Evolutionary conservation across 768 basidiomycete species (phyloP).

Genomic region (Nidula microcarpa): DNA sequence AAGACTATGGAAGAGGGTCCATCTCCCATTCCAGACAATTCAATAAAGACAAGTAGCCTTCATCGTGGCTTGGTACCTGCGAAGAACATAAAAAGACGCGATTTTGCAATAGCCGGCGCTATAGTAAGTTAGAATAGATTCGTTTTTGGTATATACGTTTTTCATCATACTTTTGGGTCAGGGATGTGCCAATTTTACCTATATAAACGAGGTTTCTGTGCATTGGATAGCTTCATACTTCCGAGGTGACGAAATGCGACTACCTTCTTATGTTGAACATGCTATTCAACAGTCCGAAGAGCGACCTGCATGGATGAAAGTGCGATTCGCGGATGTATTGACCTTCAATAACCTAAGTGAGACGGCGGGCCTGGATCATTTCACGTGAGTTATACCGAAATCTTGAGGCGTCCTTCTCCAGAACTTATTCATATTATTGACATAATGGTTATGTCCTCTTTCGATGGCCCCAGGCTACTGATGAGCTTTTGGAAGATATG

Average conservation of each 20-base stretch:
- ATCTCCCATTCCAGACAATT: too few relatives aligned
- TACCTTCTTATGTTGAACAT: conserved; percentile 43
- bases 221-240: conserved; percentile 71
- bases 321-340: conserved; percentile 48
- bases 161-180: background rate
- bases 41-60: conserved; percentile 10
- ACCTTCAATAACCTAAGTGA: conserved; percentile 51
- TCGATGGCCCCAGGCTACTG: conserved; percentile 59
- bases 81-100: conserved; percentile 47
- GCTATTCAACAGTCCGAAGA: conserved; percentile 40
- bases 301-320: conserved; percentile 49
- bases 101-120: conserved; percentile 65
- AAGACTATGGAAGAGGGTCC: background rate
- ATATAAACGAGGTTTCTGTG: conserved; percentile 38
- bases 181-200: background rate
- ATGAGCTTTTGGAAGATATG: conserved; percentile 60
- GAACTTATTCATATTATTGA: background rate
- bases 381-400: conserved; percentile 34
- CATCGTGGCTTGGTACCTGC: conserved; percentile 63
- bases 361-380: conserved; percentile 44
- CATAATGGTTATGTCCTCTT: background rate
- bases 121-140: conserved; percentile 31
- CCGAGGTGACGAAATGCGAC: conserved; percentile 44
- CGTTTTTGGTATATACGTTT: background rate
- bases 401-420: background rate